phyloP scores from a whole-genome alignment of 1,284 basidiomycete species.

The Cutaneotrichosporon dermatis region DNA sequence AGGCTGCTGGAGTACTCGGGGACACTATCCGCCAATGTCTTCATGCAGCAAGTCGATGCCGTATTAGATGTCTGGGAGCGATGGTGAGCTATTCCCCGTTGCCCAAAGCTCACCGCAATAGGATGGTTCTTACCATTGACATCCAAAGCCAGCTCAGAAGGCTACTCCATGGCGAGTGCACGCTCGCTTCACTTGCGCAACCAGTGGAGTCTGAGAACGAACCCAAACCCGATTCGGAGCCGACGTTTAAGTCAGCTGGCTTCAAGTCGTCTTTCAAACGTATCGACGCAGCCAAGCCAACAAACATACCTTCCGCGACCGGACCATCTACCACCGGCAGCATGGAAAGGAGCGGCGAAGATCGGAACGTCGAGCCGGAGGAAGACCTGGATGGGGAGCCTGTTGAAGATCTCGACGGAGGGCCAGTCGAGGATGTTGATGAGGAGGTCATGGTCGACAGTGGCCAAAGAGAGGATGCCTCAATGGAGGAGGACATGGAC shows the following conservation, averaged over 20 bases:
- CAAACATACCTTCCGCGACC: too few species aligned
- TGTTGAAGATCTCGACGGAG: slow-evolving; percentile 5
- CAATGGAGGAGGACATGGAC: neutral
- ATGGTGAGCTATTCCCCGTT: slow-evolving; percentile 53
- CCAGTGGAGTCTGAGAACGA: neutral
- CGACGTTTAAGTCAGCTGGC: slow-evolving; percentile 70
- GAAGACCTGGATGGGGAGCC: neutral
- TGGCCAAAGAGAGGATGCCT: slow-evolving; percentile 1
- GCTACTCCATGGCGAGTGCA: slow-evolving; percentile 62
- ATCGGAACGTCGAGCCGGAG: too few species aligned
- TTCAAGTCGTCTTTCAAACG: slow-evolving; percentile 49
- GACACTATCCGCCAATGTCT: slow-evolving; percentile 84
- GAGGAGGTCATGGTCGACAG: too few species aligned
- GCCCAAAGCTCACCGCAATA: slow-evolving; percentile 16
- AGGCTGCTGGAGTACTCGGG: slow-evolving; percentile 69
- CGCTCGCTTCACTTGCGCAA: slow-evolving; percentile 1
- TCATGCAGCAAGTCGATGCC: slow-evolving; percentile 79
- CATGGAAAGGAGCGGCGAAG: too few species aligned
- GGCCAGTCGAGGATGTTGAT: neutral
- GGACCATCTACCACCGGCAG: too few species aligned
- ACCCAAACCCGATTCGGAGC: neutral
- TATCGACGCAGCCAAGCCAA: slow-evolving; percentile 16
- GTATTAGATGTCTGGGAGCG: slow-evolving; percentile 93
- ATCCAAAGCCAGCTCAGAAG: slow-evolving; percentile 66
- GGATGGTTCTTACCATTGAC: slow-evolving; percentile 82